Conservation (phyloP, 2,329 filamentous ascomycete species). For the Phyllosticta citribraziliensis region DNA sequence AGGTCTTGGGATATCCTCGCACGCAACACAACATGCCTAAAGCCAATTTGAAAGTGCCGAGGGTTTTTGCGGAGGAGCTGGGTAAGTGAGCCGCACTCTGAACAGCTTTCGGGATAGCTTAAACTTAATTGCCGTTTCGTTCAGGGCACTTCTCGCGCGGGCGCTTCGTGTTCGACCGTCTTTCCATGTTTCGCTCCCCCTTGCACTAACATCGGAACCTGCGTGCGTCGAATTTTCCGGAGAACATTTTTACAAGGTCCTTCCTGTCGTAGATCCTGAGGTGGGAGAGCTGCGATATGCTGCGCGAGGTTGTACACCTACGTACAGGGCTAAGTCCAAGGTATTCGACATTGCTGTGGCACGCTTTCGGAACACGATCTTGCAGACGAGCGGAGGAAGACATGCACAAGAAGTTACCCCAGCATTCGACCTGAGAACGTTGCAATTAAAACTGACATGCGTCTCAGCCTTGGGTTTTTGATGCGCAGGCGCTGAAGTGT, state of each 20-base stretch:
- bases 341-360: not conserved
- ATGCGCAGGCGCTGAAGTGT: not conserved
- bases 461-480: not conserved
- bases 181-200: not conserved
- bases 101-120: not conserved
- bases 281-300: not conserved
- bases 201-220: not conserved
- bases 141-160: not conserved
- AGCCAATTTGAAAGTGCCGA: not conserved
- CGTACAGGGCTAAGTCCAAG: not conserved
- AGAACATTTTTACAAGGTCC: not conserved
- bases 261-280: not conserved
- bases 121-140: not conserved
- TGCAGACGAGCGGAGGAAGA: not conserved
- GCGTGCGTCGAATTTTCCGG: not conserved
- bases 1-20: not conserved
- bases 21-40: not conserved
- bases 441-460: not conserved
- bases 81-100: not conserved
- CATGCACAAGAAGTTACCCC: not conserved
- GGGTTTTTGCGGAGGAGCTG: not conserved
- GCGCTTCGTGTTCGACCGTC: not conserved
- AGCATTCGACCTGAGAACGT: not conserved
- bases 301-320: not conserved
- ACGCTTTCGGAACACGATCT: not conserved